These are phyloP conservation scores for Oryza coarctata DNA, from an alignment of 176 grass and related monocot genomes.

Conservation along the genomic window DNA sequence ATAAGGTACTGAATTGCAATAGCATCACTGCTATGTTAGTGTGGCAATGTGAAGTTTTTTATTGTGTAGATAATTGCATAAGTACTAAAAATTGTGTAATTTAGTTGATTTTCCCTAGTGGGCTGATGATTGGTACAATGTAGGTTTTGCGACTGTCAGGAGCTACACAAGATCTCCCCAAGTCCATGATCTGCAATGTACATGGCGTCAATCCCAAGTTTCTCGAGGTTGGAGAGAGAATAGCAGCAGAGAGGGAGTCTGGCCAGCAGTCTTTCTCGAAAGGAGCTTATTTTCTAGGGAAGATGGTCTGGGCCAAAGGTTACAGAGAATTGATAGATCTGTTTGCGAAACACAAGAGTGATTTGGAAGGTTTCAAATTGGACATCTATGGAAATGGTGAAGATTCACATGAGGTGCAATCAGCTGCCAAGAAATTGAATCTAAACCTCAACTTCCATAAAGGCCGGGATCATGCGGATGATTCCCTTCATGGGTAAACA, in stretches of 20 bases:
- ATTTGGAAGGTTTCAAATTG: conserved; percentile 78
- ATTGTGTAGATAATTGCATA: background rate
- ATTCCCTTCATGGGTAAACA: conserved; percentile 85
- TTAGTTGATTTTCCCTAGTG: background rate
- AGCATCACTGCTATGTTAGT: conserved; percentile 17
- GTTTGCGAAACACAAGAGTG: conserved; percentile 66
- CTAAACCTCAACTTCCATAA: conserved; percentile 89
- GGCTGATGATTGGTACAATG: conserved; percentile 19
- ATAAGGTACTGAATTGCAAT: conserved; percentile 57
- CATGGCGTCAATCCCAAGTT: conserved; percentile 95
- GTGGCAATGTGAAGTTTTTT: background rate
- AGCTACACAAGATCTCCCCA: conserved; percentile 90
- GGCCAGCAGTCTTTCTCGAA: conserved; percentile 67
- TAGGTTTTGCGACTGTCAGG: conserved; percentile 84
- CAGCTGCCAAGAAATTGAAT: conserved; percentile 65
- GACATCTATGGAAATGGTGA: conserved; percentile 89
- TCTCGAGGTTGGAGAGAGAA: conserved; percentile 74
- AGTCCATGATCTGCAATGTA: conserved; percentile 90
- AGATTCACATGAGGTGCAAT: conserved; percentile 82
- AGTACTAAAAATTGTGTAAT: background rate
- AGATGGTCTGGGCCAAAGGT: conserved; percentile 99
- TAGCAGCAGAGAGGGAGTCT: conserved; percentile 53
- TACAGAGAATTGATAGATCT: conserved; percentile 90
- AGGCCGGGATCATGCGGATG: conserved; percentile 90
- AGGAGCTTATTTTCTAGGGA: conserved; percentile 95